Percentiles rank a stretch among this genome's conserved stretches.
These are phyloP conservation scores for Ustilago curta DNA, from an alignment of 1,284 basidiomycete species.

Conservation along the genomic window DNA sequence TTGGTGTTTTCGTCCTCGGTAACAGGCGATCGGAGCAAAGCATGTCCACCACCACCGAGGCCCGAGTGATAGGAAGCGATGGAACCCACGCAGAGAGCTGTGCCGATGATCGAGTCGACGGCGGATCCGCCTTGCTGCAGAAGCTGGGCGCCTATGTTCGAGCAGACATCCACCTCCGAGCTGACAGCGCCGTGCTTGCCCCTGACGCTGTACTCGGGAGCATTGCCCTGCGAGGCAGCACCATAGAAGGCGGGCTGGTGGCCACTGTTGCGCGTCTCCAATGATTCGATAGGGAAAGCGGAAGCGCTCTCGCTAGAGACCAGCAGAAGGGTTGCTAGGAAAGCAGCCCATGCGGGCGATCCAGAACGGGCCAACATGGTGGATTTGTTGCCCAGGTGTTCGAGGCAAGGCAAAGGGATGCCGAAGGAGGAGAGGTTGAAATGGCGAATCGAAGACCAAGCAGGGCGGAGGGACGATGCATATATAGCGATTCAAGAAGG, in stretches of 20 bases:
- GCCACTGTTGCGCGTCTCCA: conserved; percentile 18
- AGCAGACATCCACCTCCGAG: conserved; percentile 70
- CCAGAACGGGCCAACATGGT: conserved; percentile 11
- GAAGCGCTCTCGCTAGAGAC: neutral
- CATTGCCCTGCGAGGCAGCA: conserved; percentile 58
- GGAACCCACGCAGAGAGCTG: conserved; percentile 70
- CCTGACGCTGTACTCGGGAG: conserved; percentile 35
- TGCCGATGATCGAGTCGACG: conserved; percentile 67
- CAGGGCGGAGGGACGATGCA: neutral
- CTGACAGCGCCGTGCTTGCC: conserved; percentile 63
- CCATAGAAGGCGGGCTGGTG: conserved; percentile 38
- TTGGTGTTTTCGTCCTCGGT: conserved; percentile 25
- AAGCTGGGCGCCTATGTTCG: conserved; percentile 70
- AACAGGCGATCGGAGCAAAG: conserved; percentile 52
- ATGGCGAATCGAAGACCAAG: neutral
- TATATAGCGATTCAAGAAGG: neutral
- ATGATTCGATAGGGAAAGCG: conserved; percentile 15
- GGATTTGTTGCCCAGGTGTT: neutral
- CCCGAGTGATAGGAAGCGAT: conserved; percentile 70
- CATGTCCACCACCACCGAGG: conserved; percentile 69
- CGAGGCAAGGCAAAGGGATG: neutral
- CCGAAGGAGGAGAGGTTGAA: neutral
- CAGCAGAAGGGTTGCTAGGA: conserved; percentile 13
- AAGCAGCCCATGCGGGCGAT: conserved; percentile 4
- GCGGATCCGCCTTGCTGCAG: conserved; percentile 70